A percentile compares a stretch with the other conserved stretches of the same genome.
Conservation (phyloP, 2,329 filamentous ascomycete genomes). For the Alternaria brassicicola region DNA sequence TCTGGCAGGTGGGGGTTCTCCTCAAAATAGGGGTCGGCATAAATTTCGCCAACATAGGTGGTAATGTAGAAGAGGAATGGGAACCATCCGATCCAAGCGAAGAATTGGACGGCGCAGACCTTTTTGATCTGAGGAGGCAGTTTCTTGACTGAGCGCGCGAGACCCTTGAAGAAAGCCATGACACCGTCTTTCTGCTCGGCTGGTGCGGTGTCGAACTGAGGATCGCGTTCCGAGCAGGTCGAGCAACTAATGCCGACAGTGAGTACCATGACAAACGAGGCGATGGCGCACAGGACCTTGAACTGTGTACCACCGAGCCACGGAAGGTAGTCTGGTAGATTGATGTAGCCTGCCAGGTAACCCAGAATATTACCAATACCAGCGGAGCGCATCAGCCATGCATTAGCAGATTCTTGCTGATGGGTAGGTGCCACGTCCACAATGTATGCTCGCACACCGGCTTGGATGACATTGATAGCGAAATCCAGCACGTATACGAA, state of each 20-base stretch:
- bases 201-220: conserved; percentile 71
- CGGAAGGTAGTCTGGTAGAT: conserved; percentile 75
- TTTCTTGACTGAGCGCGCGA: conserved; percentile 76
- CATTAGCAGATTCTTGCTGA: conserved; percentile 91
- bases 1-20: conserved; percentile 78
- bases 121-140: conserved; percentile 81
- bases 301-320: conserved; percentile 90
- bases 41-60: conserved; percentile 91
- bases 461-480: conserved; percentile 94
- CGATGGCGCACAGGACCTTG: conserved; percentile 87
- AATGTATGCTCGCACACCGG: conserved; percentile 88
- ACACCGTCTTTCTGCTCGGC: conserved; percentile 63
- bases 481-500: conserved; percentile 93
- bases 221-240: conserved; percentile 78
- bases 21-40: conserved; percentile 80
- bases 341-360: conserved; percentile 83
- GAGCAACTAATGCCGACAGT: conserved; percentile 75
- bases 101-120: conserved; percentile 70
- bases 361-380: conserved; percentile 91
- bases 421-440: conserved; percentile 91
- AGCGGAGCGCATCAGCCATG: conserved; percentile 87
- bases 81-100: conserved; percentile 94
- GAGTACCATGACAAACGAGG: conserved; percentile 71
- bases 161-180: conserved; percentile 77
- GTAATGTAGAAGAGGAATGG: conserved; percentile 95